Percentiles rank a stretch among this genome's conserved stretches.
Conservation (phyloP, 2,329 filamentous ascomycete genomes). For the Plectosphaerella cucumerina region DNA sequence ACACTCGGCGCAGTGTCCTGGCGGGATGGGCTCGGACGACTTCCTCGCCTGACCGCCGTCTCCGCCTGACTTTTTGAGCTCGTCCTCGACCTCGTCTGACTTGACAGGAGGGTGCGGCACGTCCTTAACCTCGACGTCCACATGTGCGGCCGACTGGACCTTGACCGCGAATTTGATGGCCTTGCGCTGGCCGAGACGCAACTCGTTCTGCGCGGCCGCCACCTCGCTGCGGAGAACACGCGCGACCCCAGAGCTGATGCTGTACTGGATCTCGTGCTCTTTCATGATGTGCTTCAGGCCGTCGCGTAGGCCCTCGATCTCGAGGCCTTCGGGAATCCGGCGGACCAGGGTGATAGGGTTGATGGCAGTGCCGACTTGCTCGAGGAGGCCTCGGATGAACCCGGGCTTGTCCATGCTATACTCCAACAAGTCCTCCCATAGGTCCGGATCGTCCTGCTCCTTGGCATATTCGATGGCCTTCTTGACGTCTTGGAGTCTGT, state of each 20-base stretch:
- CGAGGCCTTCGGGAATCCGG: slow-evolving; percentile 86
- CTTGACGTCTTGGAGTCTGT: slow-evolving; percentile 83
- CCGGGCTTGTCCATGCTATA: slow-evolving; percentile 97
- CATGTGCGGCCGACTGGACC: slow-evolving; percentile 35
- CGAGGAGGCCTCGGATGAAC: slow-evolving; percentile 87
- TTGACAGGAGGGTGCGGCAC: slow-evolving; percentile 16
- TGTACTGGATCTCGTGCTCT: slow-evolving; percentile 93
- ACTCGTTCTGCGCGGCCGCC: slow-evolving; percentile 71
- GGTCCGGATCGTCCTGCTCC: slow-evolving; percentile 82
- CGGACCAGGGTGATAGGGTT: slow-evolving; percentile 87
- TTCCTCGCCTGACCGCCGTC: background rate
- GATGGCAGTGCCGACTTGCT: slow-evolving; percentile 91
- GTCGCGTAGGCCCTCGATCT: slow-evolving; percentile 85
- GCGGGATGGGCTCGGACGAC: slow-evolving; percentile 22
- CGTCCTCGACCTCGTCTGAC: slow-evolving; percentile 8
- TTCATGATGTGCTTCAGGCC: slow-evolving; percentile 88
- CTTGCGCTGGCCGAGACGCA: slow-evolving; percentile 74
- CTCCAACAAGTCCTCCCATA: slow-evolving; percentile 91
- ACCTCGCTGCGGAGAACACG: slow-evolving; percentile 86
- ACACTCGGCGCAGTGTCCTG: slow-evolving; percentile 58
- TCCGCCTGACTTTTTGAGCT: slow-evolving; percentile 1
- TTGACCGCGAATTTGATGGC: slow-evolving; percentile 86
- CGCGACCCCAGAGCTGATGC: slow-evolving; percentile 86
- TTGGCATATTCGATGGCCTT: slow-evolving; percentile 95
- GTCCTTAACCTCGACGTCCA: slow-evolving; percentile 38